A percentile compares a stretch with the other conserved stretches of the same genome.
Conservation (phyloP, 2,329 filamentous ascomycete species). For the Stemphylium lycopersici region DNA sequence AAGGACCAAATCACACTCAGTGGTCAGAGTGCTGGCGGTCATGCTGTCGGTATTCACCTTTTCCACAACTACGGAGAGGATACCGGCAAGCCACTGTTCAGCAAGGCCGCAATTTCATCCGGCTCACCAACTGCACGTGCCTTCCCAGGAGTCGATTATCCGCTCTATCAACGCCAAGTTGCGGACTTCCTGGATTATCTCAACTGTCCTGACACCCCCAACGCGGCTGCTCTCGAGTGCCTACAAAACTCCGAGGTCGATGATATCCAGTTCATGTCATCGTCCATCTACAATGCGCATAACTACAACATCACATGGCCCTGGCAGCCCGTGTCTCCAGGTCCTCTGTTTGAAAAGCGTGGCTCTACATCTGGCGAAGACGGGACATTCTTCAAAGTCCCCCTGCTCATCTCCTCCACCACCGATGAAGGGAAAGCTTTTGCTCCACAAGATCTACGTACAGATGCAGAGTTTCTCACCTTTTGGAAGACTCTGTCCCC, state of each 20-base stretch:
- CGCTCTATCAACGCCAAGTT: constrained; percentile 41
- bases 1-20: constrained; percentile 48
- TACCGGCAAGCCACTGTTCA: constrained; percentile 39
- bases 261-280: constrained; percentile 50
- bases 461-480: constrained; percentile 46
- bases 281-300: constrained; percentile 48
- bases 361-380: constrained; percentile 49
- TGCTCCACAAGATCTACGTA: constrained; percentile 40
- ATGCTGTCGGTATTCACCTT: constrained; percentile 45
- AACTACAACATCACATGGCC: constrained; percentile 55
- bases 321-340: constrained; percentile 57
- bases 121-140: constrained; percentile 45
- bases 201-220: constrained; percentile 33
- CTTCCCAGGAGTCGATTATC: constrained; percentile 42
- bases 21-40: constrained; percentile 50
- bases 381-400: constrained; percentile 44
- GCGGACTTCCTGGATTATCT: constrained; percentile 39
- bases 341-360: constrained; percentile 55
- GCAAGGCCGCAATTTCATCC: constrained; percentile 42
- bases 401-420: constrained; percentile 45
- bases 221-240: constrained; percentile 46
- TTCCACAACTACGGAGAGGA: constrained; percentile 47
- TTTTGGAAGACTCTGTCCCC: constrained; percentile 38
- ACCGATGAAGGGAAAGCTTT: constrained; percentile 45
- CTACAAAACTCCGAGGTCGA: constrained; percentile 47